Base-by-base conservation (phyloP, 352 stramenopile genomes). In the Albugo laibachii region DNA sequence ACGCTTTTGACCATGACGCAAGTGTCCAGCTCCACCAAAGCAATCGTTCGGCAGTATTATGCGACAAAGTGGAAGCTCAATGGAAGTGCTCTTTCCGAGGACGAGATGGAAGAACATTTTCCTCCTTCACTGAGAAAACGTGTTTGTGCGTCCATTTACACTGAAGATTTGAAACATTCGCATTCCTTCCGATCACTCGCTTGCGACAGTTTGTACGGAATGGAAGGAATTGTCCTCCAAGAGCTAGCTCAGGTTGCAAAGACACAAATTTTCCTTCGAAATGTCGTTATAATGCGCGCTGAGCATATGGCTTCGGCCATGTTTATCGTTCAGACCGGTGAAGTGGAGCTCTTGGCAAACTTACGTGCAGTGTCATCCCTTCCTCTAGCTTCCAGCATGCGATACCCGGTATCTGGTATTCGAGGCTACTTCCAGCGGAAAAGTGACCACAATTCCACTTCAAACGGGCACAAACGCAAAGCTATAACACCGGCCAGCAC, bases 51-150 rank as follows among this genome's bases (percentile, higher is more conserved):
- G 2, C 69, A 59, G 15, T 82, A 79, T 41, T 84, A 80, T 46
- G 59, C 74, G 45, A 73, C 66, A 15, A 84, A 80, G 52, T 84
- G 72, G 72, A 73, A 75, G 24, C 45, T 81, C 20, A 84, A 80
- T 19, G 69, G 72, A 14, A 81, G 69, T 15, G 64, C 63, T 0
- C 52, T 76, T 18, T 51, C 61, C 1, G 66, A 81, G 27, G 49
- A 67, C 36, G 72, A 80, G 24, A 45, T 84, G 0, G 48, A 76
- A 5, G 24, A 35, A 0, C 65, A 80, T 43, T 45, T 84, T 1
- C 72, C 72, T 4, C 38, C 38, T 24, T 31, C 24, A 31, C 24
- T 10, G 24, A 31, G 24, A 31, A 31, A 31, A 31, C 24, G 24
- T 31, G 24, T 31, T 31, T 31, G 24, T 31, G 24, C 24, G 3